Evolutionary conservation across 2,329 filamentous ascomycete genomes (phyloP), one percentile per base, ranked within the genome.

Genomic region (Microthyrium microscopicum): DNA sequence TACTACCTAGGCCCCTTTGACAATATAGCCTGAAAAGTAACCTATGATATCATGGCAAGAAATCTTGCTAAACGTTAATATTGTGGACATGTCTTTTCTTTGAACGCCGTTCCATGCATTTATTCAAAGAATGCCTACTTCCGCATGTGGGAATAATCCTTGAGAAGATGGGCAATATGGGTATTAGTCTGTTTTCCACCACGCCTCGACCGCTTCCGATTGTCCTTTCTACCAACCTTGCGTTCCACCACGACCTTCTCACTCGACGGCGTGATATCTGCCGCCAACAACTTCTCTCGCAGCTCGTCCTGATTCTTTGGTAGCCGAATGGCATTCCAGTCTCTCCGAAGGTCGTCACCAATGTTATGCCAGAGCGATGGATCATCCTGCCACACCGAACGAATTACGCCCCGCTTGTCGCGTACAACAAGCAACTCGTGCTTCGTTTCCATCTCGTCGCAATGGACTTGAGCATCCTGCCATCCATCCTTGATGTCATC

Each of bases 401-500:
- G 74, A 2, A 87, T 76, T 44, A 80, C 70, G 48, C 80, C 77
- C 52, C 95, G 87, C 58, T 89, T 91, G 36, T 85, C 85, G 40
- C 85, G 73, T 16, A 82, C 79, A 5, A 94, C 82, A 22, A 95
- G 66, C 29, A 95, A 66, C 53, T 77, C 77, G 48, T 85, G 77
- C 51, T 80, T 70, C 26, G 57, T 58, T 60, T 94, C 87, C 33
- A 98, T 66, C 44, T 70, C 64, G 41, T 78, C 70, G 51, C 98
- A 78, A 7, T 78, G 70, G 15, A 77, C 70, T 39, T 85, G 74
- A 48, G 83, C 91, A 46, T 77, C 76, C 17, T 77, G 74, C 89
- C 89, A 98, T 41, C 89, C 89, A 52, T 98, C 89, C 57, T 93
- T 92, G 40, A 98, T 68, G 46, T 94, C 84, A 53, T 83, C 84